These are phyloP conservation scores for Sclerotinia borealis DNA, from an alignment of 2,329 filamentous ascomycete species.

Conservation along the genomic window DNA sequence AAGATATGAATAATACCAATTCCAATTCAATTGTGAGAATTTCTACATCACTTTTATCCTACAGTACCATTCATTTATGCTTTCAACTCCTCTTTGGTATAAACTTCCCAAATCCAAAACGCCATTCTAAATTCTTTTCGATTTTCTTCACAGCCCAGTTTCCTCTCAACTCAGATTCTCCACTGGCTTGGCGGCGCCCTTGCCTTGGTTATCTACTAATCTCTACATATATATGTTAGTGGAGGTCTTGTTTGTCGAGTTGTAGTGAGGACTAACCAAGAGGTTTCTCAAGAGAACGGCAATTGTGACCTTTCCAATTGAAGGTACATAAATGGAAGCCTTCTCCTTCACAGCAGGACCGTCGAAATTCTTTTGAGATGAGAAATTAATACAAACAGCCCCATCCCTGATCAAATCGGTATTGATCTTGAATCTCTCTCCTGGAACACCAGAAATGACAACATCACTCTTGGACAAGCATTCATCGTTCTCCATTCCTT, in stretches of 20 bases:
- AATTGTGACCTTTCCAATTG: constrained; percentile 96
- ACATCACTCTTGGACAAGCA: constrained; percentile 87
- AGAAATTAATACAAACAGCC: constrained; percentile 98
- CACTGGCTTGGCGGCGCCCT: neutral
- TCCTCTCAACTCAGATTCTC: neutral
- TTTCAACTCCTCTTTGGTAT: constrained; percentile 6
- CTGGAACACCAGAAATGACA: constrained; percentile 87
- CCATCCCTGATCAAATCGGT: constrained; percentile 78
- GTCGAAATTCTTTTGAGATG: constrained; percentile 89
- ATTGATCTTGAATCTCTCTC: constrained; percentile 84
- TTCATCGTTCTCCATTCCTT: constrained; percentile 72
- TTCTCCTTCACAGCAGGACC: constrained; percentile 83
- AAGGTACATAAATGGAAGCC: constrained; percentile 93
- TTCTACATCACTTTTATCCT: neutral
- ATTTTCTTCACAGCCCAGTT: neutral
- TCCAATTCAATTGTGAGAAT: neutral
- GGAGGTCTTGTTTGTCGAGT: neutral
- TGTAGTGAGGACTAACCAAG: constrained; percentile 38
- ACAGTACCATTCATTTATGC: neutral
- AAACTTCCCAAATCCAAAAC: neutral
- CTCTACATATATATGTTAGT: neutral
- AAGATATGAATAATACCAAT: neutral
- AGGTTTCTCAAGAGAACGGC: constrained; percentile 84
- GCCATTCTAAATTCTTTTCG: neutral
- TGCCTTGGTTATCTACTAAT: constrained; percentile 9